Evolutionary conservation across 805 yeast genomes (phyloP).

Genomic region (Sugiyamaella americana): DNA sequence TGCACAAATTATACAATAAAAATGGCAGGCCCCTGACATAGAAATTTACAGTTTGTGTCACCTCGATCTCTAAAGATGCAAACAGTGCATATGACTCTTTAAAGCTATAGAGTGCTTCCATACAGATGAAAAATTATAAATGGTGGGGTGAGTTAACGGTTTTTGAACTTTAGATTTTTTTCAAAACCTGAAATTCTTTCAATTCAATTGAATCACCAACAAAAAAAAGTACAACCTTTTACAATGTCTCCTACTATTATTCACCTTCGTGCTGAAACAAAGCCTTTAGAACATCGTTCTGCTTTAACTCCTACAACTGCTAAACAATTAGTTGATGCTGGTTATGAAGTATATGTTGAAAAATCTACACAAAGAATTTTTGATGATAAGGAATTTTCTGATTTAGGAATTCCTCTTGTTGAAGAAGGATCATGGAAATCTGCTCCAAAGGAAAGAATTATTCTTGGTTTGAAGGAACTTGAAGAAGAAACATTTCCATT

Average conservation of each 20-base stretch:
- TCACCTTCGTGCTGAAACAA: constrained; percentile 94
- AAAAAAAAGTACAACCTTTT: too few relatives aligned
- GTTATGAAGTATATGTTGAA: constrained; percentile 85
- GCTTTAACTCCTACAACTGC: constrained; percentile 92
- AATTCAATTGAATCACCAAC: too few relatives aligned
- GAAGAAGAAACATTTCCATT: constrained; percentile 91
- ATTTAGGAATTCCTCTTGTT: constrained; percentile 79
- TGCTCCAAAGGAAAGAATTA: constrained; percentile 87
- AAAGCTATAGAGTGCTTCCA: too few relatives aligned
- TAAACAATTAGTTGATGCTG: constrained; percentile 75
- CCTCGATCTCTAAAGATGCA: too few relatives aligned
- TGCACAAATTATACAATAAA: too few relatives aligned
- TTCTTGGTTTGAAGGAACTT: constrained; percentile 90
- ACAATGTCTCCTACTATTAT: constrained; percentile 30
- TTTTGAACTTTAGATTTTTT: too few relatives aligned
- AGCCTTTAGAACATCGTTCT: constrained; percentile 96
- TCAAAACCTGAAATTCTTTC: too few relatives aligned
- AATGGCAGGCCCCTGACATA: too few relatives aligned
- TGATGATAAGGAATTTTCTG: constrained; percentile 62
- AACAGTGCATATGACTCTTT: too few relatives aligned
- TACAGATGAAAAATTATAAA: too few relatives aligned
- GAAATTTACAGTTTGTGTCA: too few relatives aligned
- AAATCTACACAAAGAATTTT: constrained; percentile 81
- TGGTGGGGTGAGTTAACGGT: too few relatives aligned
- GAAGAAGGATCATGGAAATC: constrained; percentile 89